Base-by-base conservation (phyloP, 169 alveolate species). In the Cryptosporidium tyzzeri region DNA sequence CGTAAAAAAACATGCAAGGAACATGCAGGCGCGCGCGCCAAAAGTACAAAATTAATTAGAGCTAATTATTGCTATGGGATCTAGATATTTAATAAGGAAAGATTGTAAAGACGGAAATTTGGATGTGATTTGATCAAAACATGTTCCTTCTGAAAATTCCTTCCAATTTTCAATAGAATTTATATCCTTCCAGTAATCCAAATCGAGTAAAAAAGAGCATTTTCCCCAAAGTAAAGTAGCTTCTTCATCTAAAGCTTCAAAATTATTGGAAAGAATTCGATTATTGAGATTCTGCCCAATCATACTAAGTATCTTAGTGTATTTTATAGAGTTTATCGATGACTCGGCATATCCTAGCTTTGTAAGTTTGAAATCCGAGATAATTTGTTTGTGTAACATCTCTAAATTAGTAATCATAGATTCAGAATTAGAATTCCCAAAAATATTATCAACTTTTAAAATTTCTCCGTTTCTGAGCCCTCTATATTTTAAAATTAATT, bases 221-320 rank as follows among this genome's bases (percentile, higher is more conserved):
- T 80, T 65, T 7, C 89, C 75, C 89, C 80, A 80, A 21, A 55
- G 67, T n/a, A 80, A 29, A 65, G 29, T 29, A 26, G 59, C 45
- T 59, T 21, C 26, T 55, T 58, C 59, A 9, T 44, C 71, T 26
- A 29, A 8, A 8, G 41, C 9, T 31, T 35, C 69, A 41, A 41
- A 53, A 0, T 44, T 33, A 9, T 58, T 48, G 31, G 33, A 53
- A 23, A 35, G 37, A 23, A 53, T 6, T 9, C 45, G 84, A 18
- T 45, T n/a, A 39, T 62, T 65, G 14, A 80, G 39, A 12, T 10
- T 48, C 50, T 67, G 37, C 7, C 89, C 89, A 39, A 73, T 55
- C 18, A 59, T 0, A 37, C 33, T 62, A 12, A 80, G 89, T 8
- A 33, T 44, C 26, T 80, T 65, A 18, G 62, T 39, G 59, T 62